Base-by-base conservation (phyloP, 371 early-diverging fungal genomes). In the Mortierella polycephala region DNA sequence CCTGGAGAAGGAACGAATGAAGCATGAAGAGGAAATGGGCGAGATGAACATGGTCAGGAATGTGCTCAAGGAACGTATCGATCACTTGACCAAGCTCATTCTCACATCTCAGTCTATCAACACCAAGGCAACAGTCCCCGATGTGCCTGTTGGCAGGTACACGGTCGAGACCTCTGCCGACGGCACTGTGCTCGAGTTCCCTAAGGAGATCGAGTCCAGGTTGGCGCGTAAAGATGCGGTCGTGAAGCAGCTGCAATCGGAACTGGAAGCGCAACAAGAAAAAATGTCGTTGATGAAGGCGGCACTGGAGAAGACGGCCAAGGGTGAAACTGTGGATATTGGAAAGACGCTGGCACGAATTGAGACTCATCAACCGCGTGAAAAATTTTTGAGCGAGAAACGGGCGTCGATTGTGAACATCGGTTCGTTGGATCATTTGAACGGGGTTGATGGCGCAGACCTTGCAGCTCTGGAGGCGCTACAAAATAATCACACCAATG, bases 31-130 rank as follows among this genome's bases (percentile, higher is more conserved):
- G 67, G 89, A 94, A 70, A 71, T 95, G 73, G 82, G 83, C 52
- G 93, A 93, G 69, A 84, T 89, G 82, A 87, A 90, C 59, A 83
- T 91, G 72, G 90, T 89, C 14, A 84, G 94, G 42, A 91, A 90
- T 21, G 91, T 93, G 0, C 82, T 95, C 63, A 95, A 94, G 67
- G 95, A 95, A 70, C 81, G 94, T 61, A 91, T 93, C 60, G 92
- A 90, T 45, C 94, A 96, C 59, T 76, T 96, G 51, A 95, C 95
- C 7, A 89, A 90, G 23, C 79, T 95, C 40, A 96, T 96, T 60
- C 71, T 96, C 61, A 95, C 92, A 0, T 91, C 91, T 0, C 81
- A 85, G 8, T 89, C 92, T 6, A 85, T 70, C 55, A 61, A 65
- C 37, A 49, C 71, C 50, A 67, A 65, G 44, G 50, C 63, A 5